Base-by-base conservation (phyloP, 441 rosid species). In the Hypseocharis bilobata region DNA sequence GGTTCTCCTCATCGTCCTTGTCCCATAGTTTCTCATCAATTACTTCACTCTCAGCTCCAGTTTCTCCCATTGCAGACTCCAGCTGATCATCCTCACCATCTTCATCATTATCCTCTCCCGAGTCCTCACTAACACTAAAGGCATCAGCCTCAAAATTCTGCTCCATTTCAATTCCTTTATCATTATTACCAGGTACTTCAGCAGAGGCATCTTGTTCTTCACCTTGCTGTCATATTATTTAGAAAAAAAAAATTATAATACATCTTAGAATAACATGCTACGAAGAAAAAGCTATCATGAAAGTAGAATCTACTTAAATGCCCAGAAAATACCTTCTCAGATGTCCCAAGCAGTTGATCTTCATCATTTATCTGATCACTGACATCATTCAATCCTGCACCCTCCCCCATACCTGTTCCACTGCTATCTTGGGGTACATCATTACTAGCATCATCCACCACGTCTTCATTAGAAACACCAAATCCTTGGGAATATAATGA, bases 381-480 rank as follows among this genome's bases (percentile, higher is more conserved):
- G 71, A 88, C 94, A 87, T 94, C 98, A 19, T 84, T 86, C 63
- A 70, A 74, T 40, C 98, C 98, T 7, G 64, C 83, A 62, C 98
- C 99, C 76, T 89, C 97, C 20, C 99, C 98, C 96, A 94, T 83
- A 55, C 98, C 99, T 4, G 91, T 91, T 72, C 99, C 98, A 71
- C 74, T 85, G 56, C 86, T 90, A 72, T 74, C 80, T 80, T 84
- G 79, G 57, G 91, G 62, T 75, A 60, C 73, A 58, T 74, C 87
- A 70, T 51, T 57, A 60, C 61, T 67, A 64, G 76, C 60, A 65
- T 73, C 97, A 74, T 88, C 92, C 26, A 70, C 90, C 76, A 76
- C 81, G 32, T 82, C 94, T 71, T 83, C 83, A 14, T 77, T 72
- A 72, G 92, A 64, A 69, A 67, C 79, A 66, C 98, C 87, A 70